Evolutionary conservation across 2,329 filamentous ascomycete species (phyloP).

Genomic region (Simplicillium aogashimaense): DNA sequence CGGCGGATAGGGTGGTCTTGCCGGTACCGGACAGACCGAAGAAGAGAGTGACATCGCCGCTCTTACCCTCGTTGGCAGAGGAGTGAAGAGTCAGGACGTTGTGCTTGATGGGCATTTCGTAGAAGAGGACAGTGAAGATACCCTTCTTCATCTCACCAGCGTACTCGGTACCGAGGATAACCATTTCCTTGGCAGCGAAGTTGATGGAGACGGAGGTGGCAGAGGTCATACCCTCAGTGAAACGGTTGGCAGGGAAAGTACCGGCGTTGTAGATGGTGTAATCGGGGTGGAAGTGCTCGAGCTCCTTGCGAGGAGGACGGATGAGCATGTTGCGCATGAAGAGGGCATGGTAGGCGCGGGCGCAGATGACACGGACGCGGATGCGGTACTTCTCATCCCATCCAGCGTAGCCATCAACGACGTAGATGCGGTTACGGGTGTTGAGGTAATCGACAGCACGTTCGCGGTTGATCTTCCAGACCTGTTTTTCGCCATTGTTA

Average conservation of each 20-base stretch:
- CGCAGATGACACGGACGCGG: conserved; percentile 94
- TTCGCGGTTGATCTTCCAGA: conserved; percentile 99
- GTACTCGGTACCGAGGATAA: conserved; percentile 98
- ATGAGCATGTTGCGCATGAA: conserved; percentile 99
- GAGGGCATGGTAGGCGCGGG: conserved; percentile 96
- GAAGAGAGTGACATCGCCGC: conserved; percentile 96
- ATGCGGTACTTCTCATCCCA: conserved; percentile 99
- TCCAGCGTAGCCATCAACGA: conserved; percentile 92
- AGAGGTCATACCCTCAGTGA: conserved; percentile 96
- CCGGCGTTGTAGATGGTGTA: conserved; percentile 99
- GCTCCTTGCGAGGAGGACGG: conserved; percentile 79
- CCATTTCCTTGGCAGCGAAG: conserved; percentile 99
- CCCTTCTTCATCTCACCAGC: conserved; percentile 95
- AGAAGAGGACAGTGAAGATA: conserved; percentile 98
- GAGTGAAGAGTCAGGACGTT: conserved; percentile 97
- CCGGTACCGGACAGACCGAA: conserved; percentile 97
- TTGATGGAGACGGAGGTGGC: conserved; percentile 97
- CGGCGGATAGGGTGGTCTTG: conserved; percentile 96
- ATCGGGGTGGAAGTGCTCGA: conserved; percentile 96
- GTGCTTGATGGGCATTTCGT: conserved; percentile 99
- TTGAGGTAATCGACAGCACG: conserved; percentile 98
- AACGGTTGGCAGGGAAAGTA: conserved; percentile 96
- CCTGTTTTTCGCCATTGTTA: conserved; percentile 44
- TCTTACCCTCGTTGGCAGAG: conserved; percentile 91
- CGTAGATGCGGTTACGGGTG: conserved; percentile 97